Conservation (phyloP, 768 basidiomycete genomes). For the Suillus discolor region DNA sequence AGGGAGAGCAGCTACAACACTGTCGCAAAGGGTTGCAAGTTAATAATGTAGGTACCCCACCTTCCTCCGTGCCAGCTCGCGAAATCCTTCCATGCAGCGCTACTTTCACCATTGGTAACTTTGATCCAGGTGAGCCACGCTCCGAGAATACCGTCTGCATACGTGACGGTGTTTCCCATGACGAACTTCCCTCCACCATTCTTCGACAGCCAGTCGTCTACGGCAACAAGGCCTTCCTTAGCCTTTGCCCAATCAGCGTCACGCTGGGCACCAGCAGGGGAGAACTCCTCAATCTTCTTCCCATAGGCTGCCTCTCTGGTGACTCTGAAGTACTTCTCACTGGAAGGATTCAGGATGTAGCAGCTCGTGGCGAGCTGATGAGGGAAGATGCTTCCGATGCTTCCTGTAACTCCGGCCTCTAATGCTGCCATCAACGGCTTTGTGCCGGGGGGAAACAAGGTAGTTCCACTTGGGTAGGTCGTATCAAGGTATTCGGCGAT, state of each 20-base stretch:
- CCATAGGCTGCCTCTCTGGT: slow-evolving; percentile 36
- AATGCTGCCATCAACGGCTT: slow-evolving; percentile 44
- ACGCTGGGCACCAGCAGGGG: slow-evolving; percentile 30
- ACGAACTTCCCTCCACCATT: slow-evolving; percentile 35
- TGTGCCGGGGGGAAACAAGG: slow-evolving; percentile 44
- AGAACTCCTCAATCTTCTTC: slow-evolving; percentile 38
- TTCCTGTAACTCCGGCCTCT: slow-evolving; percentile 20
- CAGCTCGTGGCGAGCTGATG: slow-evolving; percentile 19
- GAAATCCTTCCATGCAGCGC: slow-evolving; percentile 36
- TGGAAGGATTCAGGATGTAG: slow-evolving; percentile 26
- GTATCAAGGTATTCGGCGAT: slow-evolving; percentile 52
- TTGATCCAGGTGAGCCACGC: slow-evolving; percentile 39
- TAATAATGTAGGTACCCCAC: slow-evolving; percentile 38
- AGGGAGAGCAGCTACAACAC: slow-evolving; percentile 9
- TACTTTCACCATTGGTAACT: slow-evolving; percentile 26
- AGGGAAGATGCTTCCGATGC: slow-evolving; percentile 15
- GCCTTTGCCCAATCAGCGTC: slow-evolving; percentile 29
- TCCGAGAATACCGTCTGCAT: slow-evolving; percentile 39
- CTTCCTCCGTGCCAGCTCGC: slow-evolving; percentile 40
- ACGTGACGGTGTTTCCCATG: slow-evolving; percentile 36
- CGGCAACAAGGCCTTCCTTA: slow-evolving; percentile 24
- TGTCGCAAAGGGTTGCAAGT: slow-evolving; percentile 36
- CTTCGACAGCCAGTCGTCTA: slow-evolving; percentile 35
- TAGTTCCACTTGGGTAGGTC: slow-evolving; percentile 39
- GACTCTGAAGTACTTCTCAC: slow-evolving; percentile 34